phyloP scores from a whole-genome alignment of 768 basidiomycete genomes.

The Pilatotrama ljubarskyi region DNA sequence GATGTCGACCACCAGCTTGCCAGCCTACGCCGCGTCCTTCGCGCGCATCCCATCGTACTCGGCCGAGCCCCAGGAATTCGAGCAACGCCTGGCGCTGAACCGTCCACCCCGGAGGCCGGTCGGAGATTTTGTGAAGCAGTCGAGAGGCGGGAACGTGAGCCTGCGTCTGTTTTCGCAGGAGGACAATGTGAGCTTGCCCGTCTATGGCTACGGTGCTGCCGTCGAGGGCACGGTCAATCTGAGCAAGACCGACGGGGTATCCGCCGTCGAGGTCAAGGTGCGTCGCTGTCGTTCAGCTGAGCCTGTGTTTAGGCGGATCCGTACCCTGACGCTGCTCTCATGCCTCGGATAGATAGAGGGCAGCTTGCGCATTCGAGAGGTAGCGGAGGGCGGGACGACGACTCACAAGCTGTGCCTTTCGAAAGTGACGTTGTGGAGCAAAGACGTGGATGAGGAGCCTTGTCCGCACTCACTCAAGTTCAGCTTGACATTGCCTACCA shows the following conservation, averaged over 20 bases:
- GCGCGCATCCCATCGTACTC: conserved; percentile 52
- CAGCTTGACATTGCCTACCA: conserved; percentile 54
- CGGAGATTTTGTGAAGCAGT: conserved; percentile 58
- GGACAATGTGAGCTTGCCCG: conserved; percentile 49
- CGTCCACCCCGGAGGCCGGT: conserved; percentile 37
- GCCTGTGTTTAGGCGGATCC: too few relatives aligned
- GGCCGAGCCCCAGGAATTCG: conserved; percentile 51
- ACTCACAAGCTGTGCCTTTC: conserved; percentile 53
- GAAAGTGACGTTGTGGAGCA: conserved; percentile 58
- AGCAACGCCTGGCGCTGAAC: conserved; percentile 51
- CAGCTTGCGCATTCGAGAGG: conserved; percentile 55
- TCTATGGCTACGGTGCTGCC: conserved; percentile 51
- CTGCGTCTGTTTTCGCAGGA: conserved; percentile 57
- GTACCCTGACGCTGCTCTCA: too few relatives aligned
- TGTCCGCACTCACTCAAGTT: conserved; percentile 61
- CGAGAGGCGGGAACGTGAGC: conserved; percentile 51
- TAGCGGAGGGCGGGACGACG: conserved; percentile 65
- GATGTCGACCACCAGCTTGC: conserved; percentile 60
- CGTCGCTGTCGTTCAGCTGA: conserved; percentile 12
- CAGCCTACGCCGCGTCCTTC: conserved; percentile 47
- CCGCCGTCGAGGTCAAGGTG: conserved; percentile 66
- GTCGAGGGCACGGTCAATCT: conserved; percentile 61
- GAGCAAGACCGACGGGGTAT: conserved; percentile 53
- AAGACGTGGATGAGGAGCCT: conserved; percentile 37
- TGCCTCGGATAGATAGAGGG: conserved; percentile 62